Conservation (phyloP, 2,329 filamentous ascomycete genomes). For the Talaromyces sp. region DNA sequence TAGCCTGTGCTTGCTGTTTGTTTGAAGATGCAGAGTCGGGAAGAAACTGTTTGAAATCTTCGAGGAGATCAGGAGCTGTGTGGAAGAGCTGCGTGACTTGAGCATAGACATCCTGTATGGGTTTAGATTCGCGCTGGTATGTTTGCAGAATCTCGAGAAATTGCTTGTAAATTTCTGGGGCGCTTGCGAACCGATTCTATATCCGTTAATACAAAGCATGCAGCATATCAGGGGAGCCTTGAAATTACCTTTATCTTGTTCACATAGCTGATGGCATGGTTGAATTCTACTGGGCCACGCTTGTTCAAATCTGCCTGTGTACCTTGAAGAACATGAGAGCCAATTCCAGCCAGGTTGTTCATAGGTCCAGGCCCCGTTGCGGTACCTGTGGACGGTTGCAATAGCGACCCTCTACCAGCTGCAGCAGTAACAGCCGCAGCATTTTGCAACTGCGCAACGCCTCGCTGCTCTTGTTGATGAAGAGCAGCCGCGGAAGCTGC, state of each 20-base stretch:
- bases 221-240: background rate
- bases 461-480: constrained; percentile 63
- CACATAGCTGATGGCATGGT: constrained; percentile 98
- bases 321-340: constrained; percentile 55
- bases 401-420: constrained; percentile 45
- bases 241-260: constrained; percentile 93
- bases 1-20: constrained; percentile 57
- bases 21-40: constrained; percentile 78
- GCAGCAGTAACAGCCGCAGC: constrained; percentile 50
- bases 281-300: constrained; percentile 93
- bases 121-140: constrained; percentile 95
- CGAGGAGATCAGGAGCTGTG: constrained; percentile 85
- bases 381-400: constrained; percentile 46
- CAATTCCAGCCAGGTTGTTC: constrained; percentile 59
- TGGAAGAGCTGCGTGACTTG: constrained; percentile 95
- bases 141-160: constrained; percentile 98
- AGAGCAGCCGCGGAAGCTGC: constrained; percentile 40
- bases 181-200: constrained; percentile 92
- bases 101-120: constrained; percentile 95
- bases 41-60: constrained; percentile 98
- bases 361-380: constrained; percentile 50
- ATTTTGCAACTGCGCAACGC: constrained; percentile 63
- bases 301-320: constrained; percentile 64
- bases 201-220: background rate
- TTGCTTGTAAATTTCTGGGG: constrained; percentile 98